Evolutionary conservation across 257 asterid species (phyloP).

Genomic region (Solanum phureja): DNA sequence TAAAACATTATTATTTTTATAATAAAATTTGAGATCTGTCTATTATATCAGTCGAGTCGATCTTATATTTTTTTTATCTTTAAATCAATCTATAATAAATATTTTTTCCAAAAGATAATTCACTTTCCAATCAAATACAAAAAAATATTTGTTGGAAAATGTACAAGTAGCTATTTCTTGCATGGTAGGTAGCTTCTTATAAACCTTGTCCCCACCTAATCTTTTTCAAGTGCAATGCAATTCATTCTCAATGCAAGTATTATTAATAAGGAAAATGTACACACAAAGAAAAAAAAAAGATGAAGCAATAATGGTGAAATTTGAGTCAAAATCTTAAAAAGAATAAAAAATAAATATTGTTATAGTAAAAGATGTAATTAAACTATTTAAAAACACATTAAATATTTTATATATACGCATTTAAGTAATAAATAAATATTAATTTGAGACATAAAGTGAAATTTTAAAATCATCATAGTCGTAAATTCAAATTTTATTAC

Average conservation of each 20-base stretch:
- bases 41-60: background rate
- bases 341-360: background rate
- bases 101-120: background rate
- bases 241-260: background rate
- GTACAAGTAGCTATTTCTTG: background rate
- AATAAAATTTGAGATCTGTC: background rate
- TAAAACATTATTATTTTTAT: background rate
- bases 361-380: background rate
- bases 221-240: background rate
- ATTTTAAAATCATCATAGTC: background rate
- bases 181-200: background rate
- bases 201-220: background rate
- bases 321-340: background rate
- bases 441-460: background rate
- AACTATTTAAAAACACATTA: background rate
- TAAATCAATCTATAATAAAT: background rate
- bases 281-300: background rate
- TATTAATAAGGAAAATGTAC: background rate
- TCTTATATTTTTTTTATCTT: background rate
- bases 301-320: background rate
- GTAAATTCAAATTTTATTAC: background rate
- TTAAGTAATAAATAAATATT: background rate
- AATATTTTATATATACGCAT: background rate
- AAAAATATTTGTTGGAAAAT: background rate
- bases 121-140: background rate